Conservation (phyloP, 345 rosid species). For the Brassica nigra region DNA sequence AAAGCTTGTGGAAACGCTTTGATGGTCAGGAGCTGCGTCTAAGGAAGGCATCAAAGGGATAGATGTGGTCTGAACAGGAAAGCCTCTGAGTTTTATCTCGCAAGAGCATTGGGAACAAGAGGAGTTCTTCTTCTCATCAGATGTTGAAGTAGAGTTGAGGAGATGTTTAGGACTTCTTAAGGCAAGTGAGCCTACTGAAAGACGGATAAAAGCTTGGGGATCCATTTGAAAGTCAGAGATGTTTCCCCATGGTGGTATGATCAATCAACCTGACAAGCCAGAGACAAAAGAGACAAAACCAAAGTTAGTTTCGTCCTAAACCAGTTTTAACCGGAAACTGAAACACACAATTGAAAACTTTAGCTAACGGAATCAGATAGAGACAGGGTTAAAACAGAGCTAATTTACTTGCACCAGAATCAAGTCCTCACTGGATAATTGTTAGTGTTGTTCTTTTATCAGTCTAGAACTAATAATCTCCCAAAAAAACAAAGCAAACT, state of each 20-base stretch:
- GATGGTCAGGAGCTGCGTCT: slow-evolving; percentile 74
- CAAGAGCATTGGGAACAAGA: slow-evolving; percentile 64
- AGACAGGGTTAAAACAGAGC: background rate
- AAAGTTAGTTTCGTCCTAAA: slow-evolving; percentile 25
- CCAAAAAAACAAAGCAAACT: slow-evolving; percentile 5
- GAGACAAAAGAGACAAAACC: slow-evolving; percentile 13
- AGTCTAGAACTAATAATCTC: slow-evolving; percentile 12
- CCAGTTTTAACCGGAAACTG: background rate
- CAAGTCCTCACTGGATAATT: background rate
- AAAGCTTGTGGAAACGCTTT: slow-evolving; percentile 77
- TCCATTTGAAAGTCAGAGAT: slow-evolving; percentile 76
- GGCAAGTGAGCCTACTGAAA: slow-evolving; percentile 83
- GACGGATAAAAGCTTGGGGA: slow-evolving; percentile 92
- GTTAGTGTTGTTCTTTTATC: slow-evolving; percentile 3
- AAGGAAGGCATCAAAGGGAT: slow-evolving; percentile 73
- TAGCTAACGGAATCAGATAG: background rate
- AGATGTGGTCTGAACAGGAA: slow-evolving; percentile 75
- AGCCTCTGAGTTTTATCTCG: slow-evolving; percentile 86
- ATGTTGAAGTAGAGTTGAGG: slow-evolving; percentile 44
- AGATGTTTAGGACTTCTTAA: slow-evolving; percentile 63
- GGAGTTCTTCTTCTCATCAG: slow-evolving; percentile 49
- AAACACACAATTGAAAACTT: background rate
- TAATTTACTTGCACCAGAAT: slow-evolving; percentile 11
- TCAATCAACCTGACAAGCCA: slow-evolving; percentile 31
- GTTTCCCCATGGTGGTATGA: slow-evolving; percentile 20